Conservation (phyloP, 176 grass and related monocot species). For the Raddia distichophylla region DNA sequence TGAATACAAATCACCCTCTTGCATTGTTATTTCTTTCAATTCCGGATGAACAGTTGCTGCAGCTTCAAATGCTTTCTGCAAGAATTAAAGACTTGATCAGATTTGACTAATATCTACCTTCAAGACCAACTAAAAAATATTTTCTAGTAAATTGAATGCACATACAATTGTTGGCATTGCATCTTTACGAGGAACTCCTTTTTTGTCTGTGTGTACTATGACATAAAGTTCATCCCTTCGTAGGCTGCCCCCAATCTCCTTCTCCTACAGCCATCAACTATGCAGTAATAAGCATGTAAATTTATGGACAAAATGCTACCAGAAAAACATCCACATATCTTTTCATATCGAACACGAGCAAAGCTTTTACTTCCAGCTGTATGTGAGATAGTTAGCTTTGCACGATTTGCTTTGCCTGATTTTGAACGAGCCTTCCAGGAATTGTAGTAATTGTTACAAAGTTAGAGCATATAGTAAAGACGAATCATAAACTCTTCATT, state of each 20-base stretch:
- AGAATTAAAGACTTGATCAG: background rate
- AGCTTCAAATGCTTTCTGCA: background rate
- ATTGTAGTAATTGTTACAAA: background rate
- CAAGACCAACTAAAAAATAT: too few species aligned
- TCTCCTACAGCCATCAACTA: background rate
- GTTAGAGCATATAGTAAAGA: background rate
- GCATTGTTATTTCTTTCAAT: background rate
- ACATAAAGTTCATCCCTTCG: slow-evolving; percentile 10
- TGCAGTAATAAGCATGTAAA: background rate
- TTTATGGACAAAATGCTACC: background rate
- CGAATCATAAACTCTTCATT: too few species aligned
- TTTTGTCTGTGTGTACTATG: background rate
- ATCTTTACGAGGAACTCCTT: background rate
- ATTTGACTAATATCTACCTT: background rate
- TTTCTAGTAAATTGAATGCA: too few species aligned
- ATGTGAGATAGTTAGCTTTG: slow-evolving; percentile 14
- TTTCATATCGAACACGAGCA: slow-evolving; percentile 1
- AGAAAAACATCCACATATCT: background rate
- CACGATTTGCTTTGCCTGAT: slow-evolving; percentile 1
- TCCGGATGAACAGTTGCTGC: background rate
- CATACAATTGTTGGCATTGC: background rate
- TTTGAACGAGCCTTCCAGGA: background rate
- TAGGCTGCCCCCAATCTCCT: slow-evolving; percentile 4
- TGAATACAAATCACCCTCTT: slow-evolving; percentile 10
- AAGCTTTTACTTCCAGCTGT: slow-evolving; percentile 9